A percentile compares a stretch with the other conserved stretches of the same genome.
Evolutionary conservation across 2,329 filamentous ascomycete species (phyloP).

Genomic region (Aspergillus quadrilineatus): DNA sequence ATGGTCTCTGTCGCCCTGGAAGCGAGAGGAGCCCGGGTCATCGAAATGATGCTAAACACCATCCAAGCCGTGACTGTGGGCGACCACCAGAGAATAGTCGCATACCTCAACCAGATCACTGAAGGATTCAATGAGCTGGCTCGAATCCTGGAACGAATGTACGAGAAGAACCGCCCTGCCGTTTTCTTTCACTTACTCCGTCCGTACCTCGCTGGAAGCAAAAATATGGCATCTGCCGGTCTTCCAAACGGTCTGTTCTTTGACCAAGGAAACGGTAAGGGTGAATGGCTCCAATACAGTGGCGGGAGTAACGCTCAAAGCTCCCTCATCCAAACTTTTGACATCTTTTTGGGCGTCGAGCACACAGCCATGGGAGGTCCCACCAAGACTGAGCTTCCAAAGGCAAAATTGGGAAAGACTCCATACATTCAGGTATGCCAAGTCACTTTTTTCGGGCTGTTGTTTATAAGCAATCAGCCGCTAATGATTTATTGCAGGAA

Average conservation of each 20-base stretch:
- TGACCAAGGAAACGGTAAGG: conserved; percentile 49
- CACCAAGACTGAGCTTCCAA: conserved; percentile 4
- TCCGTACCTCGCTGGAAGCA: conserved; percentile 53
- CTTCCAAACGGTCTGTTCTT: conserved; percentile 55
- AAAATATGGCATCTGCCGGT: conserved; percentile 54
- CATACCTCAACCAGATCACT: conserved; percentile 42
- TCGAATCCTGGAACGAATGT: conserved; percentile 50
- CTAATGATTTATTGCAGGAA: conserved; percentile 33
- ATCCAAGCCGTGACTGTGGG: conserved; percentile 46
- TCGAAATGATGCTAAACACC: conserved; percentile 38
- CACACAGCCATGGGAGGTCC: conserved; percentile 43
- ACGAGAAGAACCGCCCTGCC: conserved; percentile 49
- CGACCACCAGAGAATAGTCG: conserved; percentile 38
- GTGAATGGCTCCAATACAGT: conserved; percentile 52
- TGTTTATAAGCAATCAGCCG: not conserved
- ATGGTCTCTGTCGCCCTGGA: conserved; percentile 55
- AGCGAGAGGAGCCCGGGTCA: conserved; percentile 45
- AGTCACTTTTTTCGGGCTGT: too few relatives aligned
- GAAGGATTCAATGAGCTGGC: conserved; percentile 45
- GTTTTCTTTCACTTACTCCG: conserved; percentile 55
- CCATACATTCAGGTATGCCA: conserved; percentile 15
- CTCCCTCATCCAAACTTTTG: conserved; percentile 55
- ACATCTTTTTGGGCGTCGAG: conserved; percentile 52
- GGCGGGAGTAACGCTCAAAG: conserved; percentile 58
- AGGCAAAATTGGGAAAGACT: conserved; percentile 2